Percentiles rank a stretch among this genome's conserved stretches.
Conservation (phyloP, 805 yeast genomes). For the Torulaspora gathmanii region DNA sequence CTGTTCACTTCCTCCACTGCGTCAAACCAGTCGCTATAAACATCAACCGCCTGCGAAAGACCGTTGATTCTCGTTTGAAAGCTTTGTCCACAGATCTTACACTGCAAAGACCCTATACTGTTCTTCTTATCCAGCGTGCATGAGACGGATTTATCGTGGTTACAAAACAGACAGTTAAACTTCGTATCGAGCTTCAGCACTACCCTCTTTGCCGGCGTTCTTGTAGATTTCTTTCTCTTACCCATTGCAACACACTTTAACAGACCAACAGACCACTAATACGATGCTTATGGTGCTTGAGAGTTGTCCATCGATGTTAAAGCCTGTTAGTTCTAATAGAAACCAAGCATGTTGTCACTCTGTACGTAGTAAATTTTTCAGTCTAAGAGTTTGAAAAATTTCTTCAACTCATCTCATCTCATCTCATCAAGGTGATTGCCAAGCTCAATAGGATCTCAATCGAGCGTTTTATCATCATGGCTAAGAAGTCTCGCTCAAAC, state of each 20-base stretch:
- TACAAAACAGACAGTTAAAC: constrained; percentile 90
- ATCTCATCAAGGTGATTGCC: constrained; percentile 4
- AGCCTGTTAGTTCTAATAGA: not conserved
- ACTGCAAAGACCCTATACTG: constrained; percentile 75
- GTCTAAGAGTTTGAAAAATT: constrained; percentile 7
- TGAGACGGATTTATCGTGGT: constrained; percentile 87
- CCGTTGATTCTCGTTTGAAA: constrained; percentile 84
- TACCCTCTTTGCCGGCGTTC: constrained; percentile 73
- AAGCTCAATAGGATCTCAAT: not conserved
- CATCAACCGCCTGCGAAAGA: constrained; percentile 82
- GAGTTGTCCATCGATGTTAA: not conserved
- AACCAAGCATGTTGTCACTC: not conserved
- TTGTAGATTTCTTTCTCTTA: constrained; percentile 76
- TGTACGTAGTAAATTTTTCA: constrained; percentile 7
- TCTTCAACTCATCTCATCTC: constrained; percentile 20
- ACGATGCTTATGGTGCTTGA: not conserved
- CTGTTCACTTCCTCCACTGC: constrained; percentile 71
- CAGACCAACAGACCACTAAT: not conserved
- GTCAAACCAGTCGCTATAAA: constrained; percentile 96
- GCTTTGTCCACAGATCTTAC: constrained; percentile 91
- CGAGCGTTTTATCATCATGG: constrained; percentile 9
- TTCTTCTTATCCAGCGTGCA: constrained; percentile 84
- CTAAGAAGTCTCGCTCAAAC: constrained; percentile 19
- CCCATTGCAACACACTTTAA: constrained; percentile 42
- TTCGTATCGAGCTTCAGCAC: constrained; percentile 76